phyloP scores from a whole-genome alignment of 306 rosid species.

The Parietaria judaica region DNA sequence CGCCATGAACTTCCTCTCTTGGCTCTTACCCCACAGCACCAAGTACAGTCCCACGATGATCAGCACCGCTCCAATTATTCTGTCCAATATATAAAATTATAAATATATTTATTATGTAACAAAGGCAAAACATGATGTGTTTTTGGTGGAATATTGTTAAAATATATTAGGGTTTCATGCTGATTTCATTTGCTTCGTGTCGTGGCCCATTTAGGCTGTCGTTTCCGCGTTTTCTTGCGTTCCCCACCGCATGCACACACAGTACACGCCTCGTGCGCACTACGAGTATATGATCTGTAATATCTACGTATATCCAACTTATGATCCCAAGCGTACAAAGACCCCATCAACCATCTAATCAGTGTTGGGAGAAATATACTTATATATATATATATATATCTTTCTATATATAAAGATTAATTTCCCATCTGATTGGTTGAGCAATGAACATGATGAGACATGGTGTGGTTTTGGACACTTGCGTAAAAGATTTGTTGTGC shows the following conservation, averaged over 20 bases:
- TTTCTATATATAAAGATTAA: too few relatives aligned
- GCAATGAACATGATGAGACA: background rate
- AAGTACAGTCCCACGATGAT: constrained; percentile 73
- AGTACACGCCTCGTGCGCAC: background rate
- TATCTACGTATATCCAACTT: background rate
- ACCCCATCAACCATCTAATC: background rate
- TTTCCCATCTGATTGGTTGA: background rate
- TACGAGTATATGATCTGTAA: background rate
- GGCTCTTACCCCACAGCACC: constrained; percentile 87
- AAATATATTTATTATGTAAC: constrained; percentile 2
- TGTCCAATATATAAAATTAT: constrained; percentile 22
- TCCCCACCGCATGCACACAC: constrained; percentile 5
- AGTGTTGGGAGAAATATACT: too few relatives aligned
- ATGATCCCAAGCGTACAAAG: constrained; percentile 5
- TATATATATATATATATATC: too few relatives aligned
- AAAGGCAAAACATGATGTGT: constrained; percentile 6
- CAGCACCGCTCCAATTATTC: constrained; percentile 88
- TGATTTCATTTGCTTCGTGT: background rate
- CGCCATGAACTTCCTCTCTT: constrained; percentile 65
- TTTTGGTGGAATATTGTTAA: background rate
- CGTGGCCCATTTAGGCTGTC: constrained; percentile 1
- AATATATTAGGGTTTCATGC: background rate
- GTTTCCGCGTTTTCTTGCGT: background rate
- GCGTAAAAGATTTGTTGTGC: background rate
- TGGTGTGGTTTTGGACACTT: background rate